Base-by-base conservation (phyloP, 2,329 filamentous ascomycete species). In the Colletotrichum orchidophilum region DNA sequence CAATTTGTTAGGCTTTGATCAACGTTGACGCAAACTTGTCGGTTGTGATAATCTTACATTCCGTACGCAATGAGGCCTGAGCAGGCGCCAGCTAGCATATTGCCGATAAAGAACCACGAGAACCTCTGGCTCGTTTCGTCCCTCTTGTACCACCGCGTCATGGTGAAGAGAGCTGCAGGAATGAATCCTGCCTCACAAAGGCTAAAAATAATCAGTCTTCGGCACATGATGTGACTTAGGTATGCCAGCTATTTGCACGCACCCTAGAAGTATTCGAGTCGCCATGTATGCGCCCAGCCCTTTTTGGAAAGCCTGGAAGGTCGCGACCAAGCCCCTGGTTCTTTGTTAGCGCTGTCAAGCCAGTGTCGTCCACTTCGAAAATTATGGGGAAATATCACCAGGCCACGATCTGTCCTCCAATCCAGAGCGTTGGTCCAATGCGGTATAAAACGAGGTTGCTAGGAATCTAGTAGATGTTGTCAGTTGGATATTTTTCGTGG, bases 381-480 rank as follows among this genome's bases (percentile, higher is more conserved):
- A 58, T 13, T 26, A 15, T 11, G 24, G 52, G 8, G 9, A 26
- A 11, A 11, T 49, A 81, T 78, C 73, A 80, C 78, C 79, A 87
- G 49, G 83, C 80, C 54, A 86, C 78, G 26, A 85, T 77, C 73
- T 85, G 83, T 5, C 78, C 76, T 1, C 82, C 82, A 4, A 87
- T 80, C 84, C 85, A 87, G n/a, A 81, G 78, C 1, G 81, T 81
- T 3, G 85, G 84, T 1, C 85, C 85, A 33, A 87, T 76, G 1
- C 81, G 79, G 63, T 86, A 84, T 5, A 87, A 75, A 15, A 86
- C 78, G 12, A 87, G 80, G 70, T 87, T 87, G 33, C 84, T 85
- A 0, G 85, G 85, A 24, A 86, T 85, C 74, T 76, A 13, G 13
- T 55, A n/a, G 29, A 6, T 7, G 1, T 8, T 27, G n/a, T 70